A percentile compares a stretch with the other conserved stretches of the same genome.
phyloP scores from a whole-genome alignment of 2,329 filamentous ascomycete species.

The Hypoxylon sp. region DNA sequence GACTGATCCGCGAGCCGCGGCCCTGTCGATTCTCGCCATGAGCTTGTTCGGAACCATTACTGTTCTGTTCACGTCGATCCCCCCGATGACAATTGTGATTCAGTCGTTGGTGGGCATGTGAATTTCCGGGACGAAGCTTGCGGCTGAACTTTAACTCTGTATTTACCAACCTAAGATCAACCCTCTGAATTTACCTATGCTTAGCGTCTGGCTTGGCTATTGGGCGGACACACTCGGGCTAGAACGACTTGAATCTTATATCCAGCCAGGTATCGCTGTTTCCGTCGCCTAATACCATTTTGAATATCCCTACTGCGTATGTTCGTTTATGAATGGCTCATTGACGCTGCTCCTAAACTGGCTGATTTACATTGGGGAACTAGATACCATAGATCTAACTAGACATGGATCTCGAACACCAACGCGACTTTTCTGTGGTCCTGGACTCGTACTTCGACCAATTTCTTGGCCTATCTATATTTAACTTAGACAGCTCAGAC shows the following conservation, averaged over 20 bases:
- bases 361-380: background rate
- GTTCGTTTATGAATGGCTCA: background rate
- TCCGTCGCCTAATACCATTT: background rate
- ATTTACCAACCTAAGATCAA: background rate
- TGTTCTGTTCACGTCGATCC: slow-evolving; percentile 71
- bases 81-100: slow-evolving; percentile 65
- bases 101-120: slow-evolving; percentile 63
- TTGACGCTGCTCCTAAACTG: too few relatives aligned
- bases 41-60: slow-evolving; percentile 73
- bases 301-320: background rate
- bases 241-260: background rate
- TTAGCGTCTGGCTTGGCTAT: background rate
- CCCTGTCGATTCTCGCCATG: slow-evolving; percentile 73
- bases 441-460: background rate
- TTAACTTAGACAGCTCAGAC: background rate
- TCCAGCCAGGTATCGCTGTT: background rate
- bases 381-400: background rate
- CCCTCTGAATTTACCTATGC: background rate
- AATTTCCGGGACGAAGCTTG: background rate
- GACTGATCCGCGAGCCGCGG: slow-evolving; percentile 71
- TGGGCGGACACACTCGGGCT: background rate
- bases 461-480: background rate
- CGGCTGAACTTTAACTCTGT: background rate
- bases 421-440: background rate
- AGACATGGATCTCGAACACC: background rate